Base-by-base conservation (phyloP, 2,329 filamentous ascomycete species). In the Cytospora leucostoma region DNA sequence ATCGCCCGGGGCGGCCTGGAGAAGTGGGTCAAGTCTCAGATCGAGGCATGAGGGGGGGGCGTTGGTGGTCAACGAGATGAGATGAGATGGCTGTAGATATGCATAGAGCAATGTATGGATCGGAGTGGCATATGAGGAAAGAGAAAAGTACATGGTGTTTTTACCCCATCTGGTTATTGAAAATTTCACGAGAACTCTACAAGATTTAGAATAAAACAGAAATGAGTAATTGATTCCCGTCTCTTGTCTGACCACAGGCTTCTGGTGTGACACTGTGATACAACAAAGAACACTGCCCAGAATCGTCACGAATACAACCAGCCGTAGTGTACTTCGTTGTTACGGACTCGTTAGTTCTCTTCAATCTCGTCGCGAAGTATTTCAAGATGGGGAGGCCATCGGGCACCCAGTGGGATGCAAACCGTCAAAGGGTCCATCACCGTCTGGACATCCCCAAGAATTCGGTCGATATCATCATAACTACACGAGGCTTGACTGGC, bases 11-110 rank as follows among this genome's bases (percentile, higher is more conserved):
- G 91, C 2, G 92, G 92, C 0, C 72, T 96, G 65, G 91, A 93
- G 80, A 88, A 87, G 67, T 96, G 92, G 92, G 90, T 95, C 11
- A 89, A 90, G 82, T 81, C 82, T 62, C 81, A 90, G 74, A 90
- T 93, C 70, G 74, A 66, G 50, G 68, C 65, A 17, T 61, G 27
- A 27, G 27, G 27, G 27, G 27, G 4, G 27, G 27, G 27, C 27
- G 27, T 27, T 4, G 27, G 27, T 27, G 27, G 27, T 27, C 27
- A 27, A 27, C 4, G 27, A 64, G 50, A 47, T 3, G 44, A n/a
- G 7, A n/a, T 19, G 13, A n/a, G 40, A 6, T 19, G 8, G 40
- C 17, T 44, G 1, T 44, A 8, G 10, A n/a, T 47, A 47, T 21
- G 17, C n/a, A 47, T 11, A 10, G 11, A 19, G n/a, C 12, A 21